Percentiles rank a stretch among this genome's conserved stretches.
phyloP scores from a whole-genome alignment of 164 flowering plant species.

The Kalanchoe fedtschenkoi region DNA sequence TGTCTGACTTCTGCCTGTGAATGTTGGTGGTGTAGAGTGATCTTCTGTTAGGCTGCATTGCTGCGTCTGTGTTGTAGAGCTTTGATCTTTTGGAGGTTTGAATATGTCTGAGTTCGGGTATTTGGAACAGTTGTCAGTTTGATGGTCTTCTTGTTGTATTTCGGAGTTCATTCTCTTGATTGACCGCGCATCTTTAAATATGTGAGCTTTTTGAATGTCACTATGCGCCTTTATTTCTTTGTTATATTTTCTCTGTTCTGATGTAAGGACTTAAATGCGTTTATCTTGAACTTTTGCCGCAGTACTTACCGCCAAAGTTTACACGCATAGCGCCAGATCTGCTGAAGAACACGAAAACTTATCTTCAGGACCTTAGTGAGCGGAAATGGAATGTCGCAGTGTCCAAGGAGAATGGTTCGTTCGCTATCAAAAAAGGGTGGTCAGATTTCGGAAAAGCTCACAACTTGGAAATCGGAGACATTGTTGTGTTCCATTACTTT shows the following conservation, averaged over 20 bases:
- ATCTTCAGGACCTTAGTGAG: constrained; percentile 5
- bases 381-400: neutral
- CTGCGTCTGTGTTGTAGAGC: no score
- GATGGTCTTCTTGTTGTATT: no score
- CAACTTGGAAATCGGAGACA: neutral
- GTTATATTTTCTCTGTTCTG: neutral
- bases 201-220: no score
- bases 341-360: neutral
- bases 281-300: neutral
- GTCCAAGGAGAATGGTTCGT: neutral
- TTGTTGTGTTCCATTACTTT: constrained; percentile 6
- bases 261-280: neutral
- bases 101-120: no score
- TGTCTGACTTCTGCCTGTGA: no score
- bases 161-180: no score
- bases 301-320: constrained; percentile 8
- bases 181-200: no score
- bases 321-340: neutral
- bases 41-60: no score
- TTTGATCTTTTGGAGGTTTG: no score
- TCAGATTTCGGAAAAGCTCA: neutral
- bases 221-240: neutral
- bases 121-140: no score
- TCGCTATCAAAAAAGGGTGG: constrained; percentile 6
- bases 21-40: no score